A percentile compares a stretch with the other conserved stretches of the same genome.
Conservation (phyloP, 1,284 basidiomycete species). For the Ustilago bromivora region DNA sequence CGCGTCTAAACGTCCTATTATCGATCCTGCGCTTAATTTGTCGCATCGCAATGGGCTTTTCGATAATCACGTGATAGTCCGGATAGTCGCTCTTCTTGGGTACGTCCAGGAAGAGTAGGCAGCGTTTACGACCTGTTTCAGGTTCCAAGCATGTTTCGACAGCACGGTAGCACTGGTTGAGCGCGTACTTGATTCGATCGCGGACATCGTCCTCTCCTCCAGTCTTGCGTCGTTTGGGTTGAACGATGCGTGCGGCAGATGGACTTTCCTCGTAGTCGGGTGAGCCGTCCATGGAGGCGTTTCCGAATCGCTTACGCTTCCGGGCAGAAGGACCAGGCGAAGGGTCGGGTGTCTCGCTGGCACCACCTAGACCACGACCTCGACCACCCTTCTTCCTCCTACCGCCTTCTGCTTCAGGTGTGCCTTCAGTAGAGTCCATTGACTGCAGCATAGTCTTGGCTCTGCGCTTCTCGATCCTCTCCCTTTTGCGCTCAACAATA, state of each 20-base stretch:
- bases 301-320: conserved; percentile 63
- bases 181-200: conserved; percentile 82
- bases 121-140: conserved; percentile 73
- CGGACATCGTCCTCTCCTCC: conserved; percentile 71
- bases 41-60: conserved; percentile 84
- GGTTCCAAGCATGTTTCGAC: conserved; percentile 79
- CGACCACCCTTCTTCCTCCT: conserved; percentile 47
- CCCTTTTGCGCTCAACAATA: conserved; percentile 69
- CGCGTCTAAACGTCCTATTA: conserved; percentile 80
- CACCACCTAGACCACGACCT: conserved; percentile 33
- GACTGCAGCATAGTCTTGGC: conserved; percentile 55
- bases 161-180: conserved; percentile 83
- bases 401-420: conserved; percentile 52
- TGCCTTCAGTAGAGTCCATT: conserved; percentile 53
- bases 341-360: conserved; percentile 52
- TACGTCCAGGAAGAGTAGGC: conserved; percentile 69
- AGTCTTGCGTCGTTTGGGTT: conserved; percentile 78
- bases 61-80: conserved; percentile 79
- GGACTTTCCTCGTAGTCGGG: conserved; percentile 48
- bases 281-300: conserved; percentile 46
- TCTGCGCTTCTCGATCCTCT: conserved; percentile 65
- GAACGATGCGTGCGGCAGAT: conserved; percentile 31
- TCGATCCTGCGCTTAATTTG: conserved; percentile 86
- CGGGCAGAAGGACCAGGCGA: conserved; percentile 57
- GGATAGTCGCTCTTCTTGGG: conserved; percentile 80